Conservation (phyloP, 2,329 filamentous ascomycete genomes). For the Fusarium sp. region DNA sequence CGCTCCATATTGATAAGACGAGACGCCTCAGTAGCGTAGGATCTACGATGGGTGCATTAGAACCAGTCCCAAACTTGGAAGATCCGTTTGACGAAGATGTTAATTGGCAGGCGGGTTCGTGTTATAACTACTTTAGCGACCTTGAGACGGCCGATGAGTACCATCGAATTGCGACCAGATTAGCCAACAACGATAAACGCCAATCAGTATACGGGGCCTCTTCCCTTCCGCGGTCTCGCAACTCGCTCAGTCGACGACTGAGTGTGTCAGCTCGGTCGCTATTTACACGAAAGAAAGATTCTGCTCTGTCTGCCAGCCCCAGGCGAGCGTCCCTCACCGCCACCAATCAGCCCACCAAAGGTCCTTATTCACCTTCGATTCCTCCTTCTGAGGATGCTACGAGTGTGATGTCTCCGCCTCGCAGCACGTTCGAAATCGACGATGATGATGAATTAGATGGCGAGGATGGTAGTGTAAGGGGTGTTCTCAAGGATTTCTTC, state of each 20-base stretch:
- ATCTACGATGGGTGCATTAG: slow-evolving; percentile 13
- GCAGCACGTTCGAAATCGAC: slow-evolving; percentile 53
- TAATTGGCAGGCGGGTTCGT: slow-evolving; percentile 31
- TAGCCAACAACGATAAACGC: slow-evolving; percentile 48
- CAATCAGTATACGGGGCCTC: slow-evolving; percentile 34
- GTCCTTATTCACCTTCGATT: slow-evolving; percentile 29
- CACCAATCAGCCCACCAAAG: slow-evolving; percentile 33
- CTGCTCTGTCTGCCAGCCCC: slow-evolving; percentile 29
- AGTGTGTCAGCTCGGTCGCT: slow-evolving; percentile 46
- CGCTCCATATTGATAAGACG: slow-evolving; percentile 32
- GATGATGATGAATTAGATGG: slow-evolving; percentile 45
- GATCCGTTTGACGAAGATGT: slow-evolving; percentile 32
- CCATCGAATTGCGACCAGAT: slow-evolving; percentile 51
- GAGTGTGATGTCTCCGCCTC: slow-evolving; percentile 32
- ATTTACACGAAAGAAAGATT: slow-evolving; percentile 47
- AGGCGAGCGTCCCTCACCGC: slow-evolving; percentile 28
- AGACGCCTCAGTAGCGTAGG: slow-evolving; percentile 30
- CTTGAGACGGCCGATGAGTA: slow-evolving; percentile 52
- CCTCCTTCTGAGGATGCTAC: slow-evolving; percentile 24
- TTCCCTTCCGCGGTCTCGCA: slow-evolving; percentile 28
- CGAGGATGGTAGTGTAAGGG: slow-evolving; percentile 38
- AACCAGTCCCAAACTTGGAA: slow-evolving; percentile 14
- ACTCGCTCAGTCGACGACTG: slow-evolving; percentile 42
- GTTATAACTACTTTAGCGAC: slow-evolving; percentile 50
- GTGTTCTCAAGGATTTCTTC: slow-evolving; percentile 43